Evolutionary conservation across 352 stramenopile species (phyloP), one percentile per base, ranked within the genome.

Genomic region (Lagenidium sp.): DNA sequence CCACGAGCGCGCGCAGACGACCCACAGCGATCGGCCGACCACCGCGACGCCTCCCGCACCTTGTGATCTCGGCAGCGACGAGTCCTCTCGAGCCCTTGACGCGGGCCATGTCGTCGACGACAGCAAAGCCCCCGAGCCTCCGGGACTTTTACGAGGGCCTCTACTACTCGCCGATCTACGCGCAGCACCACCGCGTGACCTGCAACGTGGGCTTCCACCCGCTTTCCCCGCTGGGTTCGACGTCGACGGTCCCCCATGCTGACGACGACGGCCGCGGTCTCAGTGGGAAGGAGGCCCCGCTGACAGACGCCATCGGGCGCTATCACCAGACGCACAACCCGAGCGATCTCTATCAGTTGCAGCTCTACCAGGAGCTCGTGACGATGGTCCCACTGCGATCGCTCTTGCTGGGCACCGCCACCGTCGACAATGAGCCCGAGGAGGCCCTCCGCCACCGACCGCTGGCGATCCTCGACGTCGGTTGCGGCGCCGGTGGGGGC

Each of bases 111-210:
- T n/a, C n/a, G n/a, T n/a, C n/a, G n/a, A n/a, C n/a, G n/a, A n/a
- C n/a, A n/a, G n/a, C n/a, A n/a, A n/a, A n/a, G n/a, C n/a, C n/a
- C n/a, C 51, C 67, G 20, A 82, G 55, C 52, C 60, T 85, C 32
- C 60, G 67, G 34, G 71, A 72, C 41, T 85, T 88, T 59, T 88
- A 88, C 58, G 70, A 88, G 53, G 68, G 76, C 16, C 53, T 88
- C 41, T 88, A 79, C 64, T 64, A 79, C 62, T 85, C 76, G 35
- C 63, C 63, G 21, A 56, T 88, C 36, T 88, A 70, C 59, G 53
- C 63, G 3, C 37, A 71, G 38, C 63, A 80, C 55, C 76, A 85
- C 43, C 75, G 65, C 48, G 60, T 85, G 32, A 71, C 72, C 31
- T 85, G 70, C 57, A 88, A 88, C 52, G 58, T 85, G 6, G 76